These are phyloP conservation scores for Lippia alba DNA, from an alignment of 305 asterid species.

Conservation along the genomic window DNA sequence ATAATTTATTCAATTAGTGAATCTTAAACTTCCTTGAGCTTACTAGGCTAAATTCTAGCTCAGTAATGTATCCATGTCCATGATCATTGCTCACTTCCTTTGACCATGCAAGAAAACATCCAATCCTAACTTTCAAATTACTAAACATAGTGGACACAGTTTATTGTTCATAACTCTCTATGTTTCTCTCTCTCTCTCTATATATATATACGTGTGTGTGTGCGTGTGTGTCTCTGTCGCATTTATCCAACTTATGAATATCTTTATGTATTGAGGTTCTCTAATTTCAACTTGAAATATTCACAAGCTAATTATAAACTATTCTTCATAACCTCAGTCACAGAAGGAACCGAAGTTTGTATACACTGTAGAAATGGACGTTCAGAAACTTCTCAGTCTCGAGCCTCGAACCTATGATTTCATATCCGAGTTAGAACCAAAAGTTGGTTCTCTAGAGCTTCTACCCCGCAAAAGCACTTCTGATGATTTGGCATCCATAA, in stretches of 20 bases:
- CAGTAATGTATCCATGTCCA: neutral
- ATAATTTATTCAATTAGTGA: neutral
- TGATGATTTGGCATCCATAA: conserved; percentile 64
- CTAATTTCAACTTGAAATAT: conserved; percentile 9
- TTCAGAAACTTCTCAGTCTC: conserved; percentile 58
- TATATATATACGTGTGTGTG: no score
- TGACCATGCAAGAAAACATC: no score
- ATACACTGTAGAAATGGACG: conserved; percentile 90
- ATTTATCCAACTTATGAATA: no score
- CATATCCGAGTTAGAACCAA: conserved; percentile 82
- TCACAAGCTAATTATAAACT: conserved; percentile 29
- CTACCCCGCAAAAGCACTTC: conserved; percentile 46
- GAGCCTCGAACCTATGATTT: conserved; percentile 91
- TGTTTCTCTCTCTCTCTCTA: no score
- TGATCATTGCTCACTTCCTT: no score
- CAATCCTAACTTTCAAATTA: no score
- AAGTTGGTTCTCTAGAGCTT: conserved; percentile 76
- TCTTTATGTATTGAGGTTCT: neutral
- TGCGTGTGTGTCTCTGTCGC: no score
- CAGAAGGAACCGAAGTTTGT: conserved; percentile 91
- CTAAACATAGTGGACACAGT: no score
- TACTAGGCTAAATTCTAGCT: neutral
- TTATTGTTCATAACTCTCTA: no score
- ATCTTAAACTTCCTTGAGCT: neutral
- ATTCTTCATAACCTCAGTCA: conserved; percentile 38